phyloP scores from a whole-genome alignment of 345 rosid genomes.

The Microthlaspi erraticum region DNA sequence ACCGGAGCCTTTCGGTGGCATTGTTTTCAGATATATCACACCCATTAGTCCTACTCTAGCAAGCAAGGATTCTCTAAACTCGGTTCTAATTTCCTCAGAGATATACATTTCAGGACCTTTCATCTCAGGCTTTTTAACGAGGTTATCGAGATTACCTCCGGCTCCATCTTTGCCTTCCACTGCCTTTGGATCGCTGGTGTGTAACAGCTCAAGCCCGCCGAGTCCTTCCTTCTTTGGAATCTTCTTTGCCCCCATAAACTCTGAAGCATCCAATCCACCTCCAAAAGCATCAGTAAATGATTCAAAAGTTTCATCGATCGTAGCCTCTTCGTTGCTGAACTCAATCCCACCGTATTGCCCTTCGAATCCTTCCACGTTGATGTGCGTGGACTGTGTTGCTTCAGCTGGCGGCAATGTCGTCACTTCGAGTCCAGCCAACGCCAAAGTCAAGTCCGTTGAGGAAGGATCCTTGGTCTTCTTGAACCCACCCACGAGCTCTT shows the following conservation, averaged over 20 bases:
- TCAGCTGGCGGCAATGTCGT: conserved; percentile 95
- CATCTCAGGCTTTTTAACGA: conserved; percentile 86
- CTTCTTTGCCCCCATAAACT: conserved; percentile 82
- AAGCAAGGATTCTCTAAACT: conserved; percentile 93
- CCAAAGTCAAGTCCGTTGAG: conserved; percentile 70
- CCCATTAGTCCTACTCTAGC: conserved; percentile 96
- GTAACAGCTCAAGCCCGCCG: conserved; percentile 93
- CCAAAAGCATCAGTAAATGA: conserved; percentile 94
- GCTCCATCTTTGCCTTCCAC: conserved; percentile 49
- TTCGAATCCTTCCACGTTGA: conserved; percentile 93
- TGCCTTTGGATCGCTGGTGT: conserved; percentile 64
- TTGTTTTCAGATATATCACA: conserved; percentile 78
- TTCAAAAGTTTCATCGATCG: conserved; percentile 92
- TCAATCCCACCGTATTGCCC: conserved; percentile 97
- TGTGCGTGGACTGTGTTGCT: conserved; percentile 92
- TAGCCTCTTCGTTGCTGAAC: conserved; percentile 85
- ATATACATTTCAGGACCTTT: conserved; percentile 94
- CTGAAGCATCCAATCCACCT: conserved; percentile 96
- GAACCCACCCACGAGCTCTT: conserved; percentile 79
- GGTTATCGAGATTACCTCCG: conserved; percentile 70
- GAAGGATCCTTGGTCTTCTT: conserved; percentile 85
- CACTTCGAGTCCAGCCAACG: conserved; percentile 90
- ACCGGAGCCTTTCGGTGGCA: conserved; percentile 74
- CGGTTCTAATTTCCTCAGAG: conserved; percentile 85
- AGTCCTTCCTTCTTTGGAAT: conserved; percentile 81